phyloP scores from a whole-genome alignment of 805 yeast genomes.

The Hanseniaspora mollemarum region DNA sequence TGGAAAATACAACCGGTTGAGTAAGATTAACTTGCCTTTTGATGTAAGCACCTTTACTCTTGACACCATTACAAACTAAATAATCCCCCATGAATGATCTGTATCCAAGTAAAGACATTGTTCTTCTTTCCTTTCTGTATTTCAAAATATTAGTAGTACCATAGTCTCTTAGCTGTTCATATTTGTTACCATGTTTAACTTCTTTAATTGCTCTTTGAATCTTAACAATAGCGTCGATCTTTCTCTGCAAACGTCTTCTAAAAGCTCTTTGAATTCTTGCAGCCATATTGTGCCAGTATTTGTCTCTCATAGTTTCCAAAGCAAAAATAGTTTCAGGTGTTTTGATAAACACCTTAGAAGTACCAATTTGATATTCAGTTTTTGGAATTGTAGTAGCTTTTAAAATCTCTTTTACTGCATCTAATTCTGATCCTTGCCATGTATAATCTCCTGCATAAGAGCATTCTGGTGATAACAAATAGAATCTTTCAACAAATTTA shows the following conservation, averaged over 20 bases:
- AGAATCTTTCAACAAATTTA: conserved; percentile 89
- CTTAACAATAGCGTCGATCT: conserved; percentile 73
- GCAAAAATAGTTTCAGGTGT: conserved; percentile 95
- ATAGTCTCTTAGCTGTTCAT: conserved; percentile 71
- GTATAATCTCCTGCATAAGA: conserved; percentile 81
- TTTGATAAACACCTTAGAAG: conserved; percentile 83
- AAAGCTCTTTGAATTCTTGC: conserved; percentile 95
- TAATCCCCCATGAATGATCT: conserved; percentile 94
- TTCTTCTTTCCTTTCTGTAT: conserved; percentile 76
- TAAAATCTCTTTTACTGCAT: conserved; percentile 44
- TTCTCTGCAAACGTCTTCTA: conserved; percentile 68
- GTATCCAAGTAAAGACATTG: conserved; percentile 75
- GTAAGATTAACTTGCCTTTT: conserved; percentile 55
- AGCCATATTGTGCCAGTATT: conserved; percentile 97
- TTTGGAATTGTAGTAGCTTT: conserved; percentile 57
- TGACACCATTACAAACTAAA: conserved; percentile 66
- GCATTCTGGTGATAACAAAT: conserved; percentile 71
- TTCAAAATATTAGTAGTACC: conserved; percentile 56
- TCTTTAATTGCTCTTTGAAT: conserved; percentile 78
- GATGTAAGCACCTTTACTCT: conserved; percentile 66
- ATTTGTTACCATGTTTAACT: conserved; percentile 67
- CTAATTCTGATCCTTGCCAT: conserved; percentile 49
- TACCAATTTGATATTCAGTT: conserved; percentile 82
- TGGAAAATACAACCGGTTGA: conserved; percentile 65
- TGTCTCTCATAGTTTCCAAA: conserved; percentile 88